These are phyloP conservation scores for Hyphopichia buzzinii DNA, from an alignment of 1,139 yeast species.

Conservation along the genomic window DNA sequence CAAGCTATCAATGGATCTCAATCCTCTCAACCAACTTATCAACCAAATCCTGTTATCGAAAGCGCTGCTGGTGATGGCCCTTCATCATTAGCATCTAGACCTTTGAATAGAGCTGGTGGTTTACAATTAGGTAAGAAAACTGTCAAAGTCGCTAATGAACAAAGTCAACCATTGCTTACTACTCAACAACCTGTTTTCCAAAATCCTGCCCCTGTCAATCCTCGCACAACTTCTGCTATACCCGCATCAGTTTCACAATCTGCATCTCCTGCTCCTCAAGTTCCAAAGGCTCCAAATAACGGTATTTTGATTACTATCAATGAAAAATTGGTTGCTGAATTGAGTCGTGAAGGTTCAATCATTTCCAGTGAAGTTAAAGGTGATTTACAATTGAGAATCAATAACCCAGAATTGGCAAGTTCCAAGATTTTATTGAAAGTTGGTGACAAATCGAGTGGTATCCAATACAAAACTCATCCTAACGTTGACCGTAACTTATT, in stretches of 20 bases:
- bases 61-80: conserved; percentile 9
- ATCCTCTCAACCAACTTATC: conserved; percentile 34
- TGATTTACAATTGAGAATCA: conserved; percentile 83
- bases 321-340: conserved; percentile 75
- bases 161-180: conserved; percentile 45
- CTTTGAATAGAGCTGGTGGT: conserved; percentile 61
- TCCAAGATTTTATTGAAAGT: conserved; percentile 61
- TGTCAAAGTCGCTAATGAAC: conserved; percentile 26
- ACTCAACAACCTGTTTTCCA: conserved; percentile 23
- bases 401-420: conserved; percentile 64
- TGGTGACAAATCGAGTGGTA: conserved; percentile 43
- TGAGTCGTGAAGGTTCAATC: conserved; percentile 82
- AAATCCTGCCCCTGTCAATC: conserved; percentile 14
- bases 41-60: conserved; percentile 31
- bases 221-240: conserved; percentile 15
- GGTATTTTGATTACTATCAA: conserved; percentile 78
- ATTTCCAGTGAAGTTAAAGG: conserved; percentile 81
- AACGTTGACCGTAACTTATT: conserved; percentile 83
- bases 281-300: conserved; percentile 51
- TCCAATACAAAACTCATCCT: conserved; percentile 92
- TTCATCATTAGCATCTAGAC: conserved; percentile 15
- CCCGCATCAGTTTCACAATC: conserved; percentile 15
- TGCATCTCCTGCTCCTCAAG: conserved; percentile 26
- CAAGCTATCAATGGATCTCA: conserved; percentile 8
- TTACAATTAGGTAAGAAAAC: conserved; percentile 77